Evolutionary conservation across 768 basidiomycete genomes (phyloP), one percentile per base, ranked within the genome.

Genomic region (Tulasnella sp.): DNA sequence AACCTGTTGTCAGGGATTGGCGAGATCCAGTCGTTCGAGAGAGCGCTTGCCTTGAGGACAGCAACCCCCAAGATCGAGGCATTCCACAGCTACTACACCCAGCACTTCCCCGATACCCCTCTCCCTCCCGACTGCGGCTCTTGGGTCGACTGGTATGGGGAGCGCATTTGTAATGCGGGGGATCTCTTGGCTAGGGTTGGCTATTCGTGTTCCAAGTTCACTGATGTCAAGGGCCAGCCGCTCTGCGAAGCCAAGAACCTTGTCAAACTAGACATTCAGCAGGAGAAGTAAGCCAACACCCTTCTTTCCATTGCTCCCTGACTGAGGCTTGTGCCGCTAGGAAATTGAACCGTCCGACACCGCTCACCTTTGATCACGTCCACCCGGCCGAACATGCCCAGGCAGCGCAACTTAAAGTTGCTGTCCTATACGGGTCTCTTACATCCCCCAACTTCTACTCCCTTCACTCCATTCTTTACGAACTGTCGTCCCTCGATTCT

Each of bases 91-190:
- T 80, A 81, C 66, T 93, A 90, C 63, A 67, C 49, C 59, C 45
- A 62, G 63, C 54, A 59, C 61, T 3, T 37, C 34, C 65, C 69
- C 34, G 63, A 59, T n/a, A 60, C 31, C 42, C 59, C 64, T 34
- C 68, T 66, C 9, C 66, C 65, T 11, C 19, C 17, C 6, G 65
- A 69, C 4, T 85, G 82, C 63, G 80, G 75, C 2, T 82, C 83
- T 11, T 91, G 83, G 87, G 83, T 86, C 9, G 86, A 86, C 56
- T 88, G 85, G 87, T 84, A 88, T 64, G 86, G 88, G 1, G 67
- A 77, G 48, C 73, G 79, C 25, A 75, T 84, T 1, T 91, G 88
- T 64, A 59, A 50, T 2, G 58, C 58, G 29, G 61, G 64, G 27
- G 63, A 61, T n/a, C 35, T 36, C 2, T 36, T 52, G 15, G 15